phyloP scores from a whole-genome alignment of 2,329 filamentous ascomycete genomes.

The Phoma sp. region DNA sequence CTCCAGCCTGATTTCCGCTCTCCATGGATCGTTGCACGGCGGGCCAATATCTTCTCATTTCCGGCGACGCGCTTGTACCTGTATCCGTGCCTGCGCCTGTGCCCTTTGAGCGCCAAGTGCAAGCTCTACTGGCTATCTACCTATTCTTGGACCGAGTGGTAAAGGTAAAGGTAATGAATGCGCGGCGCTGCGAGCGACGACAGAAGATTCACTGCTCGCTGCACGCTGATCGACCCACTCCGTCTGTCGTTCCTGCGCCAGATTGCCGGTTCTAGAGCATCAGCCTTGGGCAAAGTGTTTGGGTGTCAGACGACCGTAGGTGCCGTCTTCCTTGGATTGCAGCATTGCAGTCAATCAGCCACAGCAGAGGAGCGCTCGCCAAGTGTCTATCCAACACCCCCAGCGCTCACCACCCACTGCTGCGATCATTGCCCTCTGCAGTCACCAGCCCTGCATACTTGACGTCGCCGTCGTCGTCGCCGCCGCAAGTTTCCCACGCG shows the following conservation, averaged over 20 bases:
- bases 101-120: slow-evolving; percentile 28
- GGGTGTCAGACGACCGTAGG: slow-evolving; percentile 33
- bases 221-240: slow-evolving; percentile 20
- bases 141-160: slow-evolving; percentile 25
- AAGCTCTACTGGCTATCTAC: slow-evolving; percentile 11
- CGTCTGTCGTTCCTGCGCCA: slow-evolving; percentile 14
- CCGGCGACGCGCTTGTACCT: slow-evolving; percentile 23
- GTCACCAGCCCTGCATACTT: slow-evolving; percentile 36
- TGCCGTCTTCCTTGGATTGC: slow-evolving; percentile 26
- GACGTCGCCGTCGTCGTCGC: slow-evolving; percentile 26
- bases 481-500: slow-evolving; percentile 17
- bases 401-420: slow-evolving; percentile 16
- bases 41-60: slow-evolving; percentile 20
- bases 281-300: slow-evolving; percentile 14
- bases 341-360: slow-evolving; percentile 26
- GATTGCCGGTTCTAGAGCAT: slow-evolving; percentile 5
- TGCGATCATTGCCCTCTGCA: slow-evolving; percentile 35
- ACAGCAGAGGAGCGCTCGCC: slow-evolving; percentile 31
- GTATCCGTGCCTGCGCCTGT: background rate
- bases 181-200: slow-evolving; percentile 21
- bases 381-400: slow-evolving; percentile 15
- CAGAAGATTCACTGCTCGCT: slow-evolving; percentile 12
- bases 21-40: slow-evolving; percentile 18
- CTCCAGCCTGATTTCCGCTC: slow-evolving; percentile 1
- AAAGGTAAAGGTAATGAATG: too few species aligned